Evolutionary conservation across 1,139 yeast genomes (phyloP).

Genomic region (Taphrina flavorubra): DNA sequence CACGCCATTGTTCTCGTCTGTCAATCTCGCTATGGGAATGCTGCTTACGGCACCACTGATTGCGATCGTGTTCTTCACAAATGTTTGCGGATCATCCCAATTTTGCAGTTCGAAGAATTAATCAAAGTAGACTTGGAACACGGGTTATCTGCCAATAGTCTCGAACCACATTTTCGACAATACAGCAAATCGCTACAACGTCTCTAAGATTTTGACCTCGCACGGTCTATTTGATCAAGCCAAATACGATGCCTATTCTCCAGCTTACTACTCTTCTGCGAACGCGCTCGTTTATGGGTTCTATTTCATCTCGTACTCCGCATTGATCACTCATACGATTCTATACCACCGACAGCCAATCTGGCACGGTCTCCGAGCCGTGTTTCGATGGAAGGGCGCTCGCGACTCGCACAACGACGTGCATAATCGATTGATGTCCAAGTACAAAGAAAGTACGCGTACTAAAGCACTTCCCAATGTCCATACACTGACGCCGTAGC

Average conservation of each 20-base stretch:
- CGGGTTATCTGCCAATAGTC: conserved; percentile 44
- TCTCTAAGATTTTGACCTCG: conserved; percentile 56
- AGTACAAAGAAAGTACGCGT: conserved; percentile 55
- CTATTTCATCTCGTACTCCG: conserved; percentile 63
- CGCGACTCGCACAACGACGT: conserved; percentile 57
- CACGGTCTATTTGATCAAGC: conserved; percentile 56
- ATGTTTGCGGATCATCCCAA: not conserved
- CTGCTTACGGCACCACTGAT: not conserved
- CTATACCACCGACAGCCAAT: conserved; percentile 54
- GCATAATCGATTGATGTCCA: conserved; percentile 66
- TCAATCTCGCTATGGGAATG: conserved; percentile 2
- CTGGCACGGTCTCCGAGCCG: conserved; percentile 43
- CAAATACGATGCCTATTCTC: conserved; percentile 63
- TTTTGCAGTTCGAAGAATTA: not conserved
- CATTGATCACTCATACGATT: conserved; percentile 62
- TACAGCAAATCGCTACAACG: conserved; percentile 56
- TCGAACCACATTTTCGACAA: conserved; percentile 58
- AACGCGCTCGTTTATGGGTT: conserved; percentile 57
- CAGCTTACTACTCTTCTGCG: conserved; percentile 66
- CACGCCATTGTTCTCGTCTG: conserved; percentile 55
- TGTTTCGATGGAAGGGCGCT: conserved; percentile 4
- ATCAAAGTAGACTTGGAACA: conserved; percentile 50
- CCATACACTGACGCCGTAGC: conserved; percentile 47
- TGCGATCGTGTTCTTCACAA: conserved; percentile 4
- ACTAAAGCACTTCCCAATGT: not conserved